phyloP scores from a whole-genome alignment of 768 basidiomycete species.

The Kwoniella newhampshirensis region DNA sequence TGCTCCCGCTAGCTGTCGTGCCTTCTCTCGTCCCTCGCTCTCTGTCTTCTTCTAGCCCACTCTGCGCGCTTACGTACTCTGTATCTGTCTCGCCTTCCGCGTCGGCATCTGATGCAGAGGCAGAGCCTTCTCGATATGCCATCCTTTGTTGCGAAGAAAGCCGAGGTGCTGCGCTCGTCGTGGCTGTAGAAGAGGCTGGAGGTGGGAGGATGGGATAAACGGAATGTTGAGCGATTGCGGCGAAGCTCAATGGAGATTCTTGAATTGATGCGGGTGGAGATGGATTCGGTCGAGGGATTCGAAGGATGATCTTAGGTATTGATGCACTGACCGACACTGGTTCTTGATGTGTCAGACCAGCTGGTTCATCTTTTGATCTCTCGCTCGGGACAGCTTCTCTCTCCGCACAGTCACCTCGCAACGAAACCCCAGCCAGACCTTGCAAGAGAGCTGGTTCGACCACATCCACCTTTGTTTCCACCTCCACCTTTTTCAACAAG shows the following conservation, averaged over 20 bases:
- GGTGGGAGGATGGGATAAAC: slow-evolving; percentile 2
- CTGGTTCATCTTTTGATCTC: not conserved
- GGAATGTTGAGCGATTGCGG: not conserved
- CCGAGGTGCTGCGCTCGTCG: not conserved
- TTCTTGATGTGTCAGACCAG: not conserved
- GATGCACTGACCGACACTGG: not conserved
- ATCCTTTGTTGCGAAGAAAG: slow-evolving; percentile 2
- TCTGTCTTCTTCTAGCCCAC: slow-evolving; percentile 14
- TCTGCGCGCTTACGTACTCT: slow-evolving; percentile 29
- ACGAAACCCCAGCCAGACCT: slow-evolving; percentile 4
- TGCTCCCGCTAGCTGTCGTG: not conserved
- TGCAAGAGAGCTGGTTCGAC: slow-evolving; percentile 3
- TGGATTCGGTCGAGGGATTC: slow-evolving; percentile 17
- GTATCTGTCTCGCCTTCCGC: slow-evolving; percentile 20
- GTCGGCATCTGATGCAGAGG: slow-evolving; percentile 17
- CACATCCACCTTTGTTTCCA: not conserved
- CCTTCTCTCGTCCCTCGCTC: not conserved
- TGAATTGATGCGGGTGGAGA: not conserved
- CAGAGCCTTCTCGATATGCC: slow-evolving; percentile 27
- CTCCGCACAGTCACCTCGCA: not conserved
- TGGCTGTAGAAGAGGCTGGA: not conserved
- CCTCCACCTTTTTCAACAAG: not conserved
- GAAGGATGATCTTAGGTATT: slow-evolving; percentile 23
- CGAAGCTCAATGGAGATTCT: not conserved
- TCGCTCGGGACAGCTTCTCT: too few species aligned